Percentiles rank a stretch among this genome's conserved stretches.
These are phyloP conservation scores for Grosmannia serpens DNA, from an alignment of 2,329 filamentous ascomycete genomes.

Conservation along the genomic window DNA sequence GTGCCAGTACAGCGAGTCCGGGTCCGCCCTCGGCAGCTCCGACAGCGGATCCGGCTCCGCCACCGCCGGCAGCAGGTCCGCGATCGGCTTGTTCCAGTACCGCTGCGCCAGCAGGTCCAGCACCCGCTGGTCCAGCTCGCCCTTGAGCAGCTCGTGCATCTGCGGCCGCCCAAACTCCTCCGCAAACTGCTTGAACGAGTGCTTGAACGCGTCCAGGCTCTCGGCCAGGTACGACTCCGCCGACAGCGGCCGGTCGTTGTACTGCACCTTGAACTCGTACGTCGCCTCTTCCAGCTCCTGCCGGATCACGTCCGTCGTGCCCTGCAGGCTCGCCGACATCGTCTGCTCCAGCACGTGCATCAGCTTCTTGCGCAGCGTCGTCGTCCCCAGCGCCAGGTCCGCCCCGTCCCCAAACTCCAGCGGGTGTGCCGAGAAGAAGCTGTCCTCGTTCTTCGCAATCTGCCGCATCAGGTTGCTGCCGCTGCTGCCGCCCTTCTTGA, in stretches of 20 bases:
- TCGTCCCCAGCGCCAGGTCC: conserved; percentile 69
- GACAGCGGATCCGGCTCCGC: conserved; percentile 61
- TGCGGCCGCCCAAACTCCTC: conserved; percentile 82
- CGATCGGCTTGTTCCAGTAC: conserved; percentile 94
- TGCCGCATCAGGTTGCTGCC: conserved; percentile 48
- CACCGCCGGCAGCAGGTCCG: conserved; percentile 59
- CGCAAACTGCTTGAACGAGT: conserved; percentile 89
- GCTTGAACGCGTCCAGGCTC: conserved; percentile 91
- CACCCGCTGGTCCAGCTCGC: conserved; percentile 87
- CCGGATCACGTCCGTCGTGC: conserved; percentile 82
- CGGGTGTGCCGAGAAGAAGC: conserved; percentile 77
- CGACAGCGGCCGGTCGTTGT: conserved; percentile 89
- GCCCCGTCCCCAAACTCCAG: conserved; percentile 64
- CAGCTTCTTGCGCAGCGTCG: conserved; percentile 81
- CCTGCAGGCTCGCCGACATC: conserved; percentile 85
- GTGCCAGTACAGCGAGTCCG: conserved; percentile 82
- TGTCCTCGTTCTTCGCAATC: conserved; percentile 78
- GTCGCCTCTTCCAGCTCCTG: conserved; percentile 94
- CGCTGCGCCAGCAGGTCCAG: conserved; percentile 83
- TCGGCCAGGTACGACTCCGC: conserved; percentile 96
- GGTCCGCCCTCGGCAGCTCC: conserved; percentile 73
- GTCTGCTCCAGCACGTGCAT: conserved; percentile 96
- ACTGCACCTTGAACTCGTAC: conserved; percentile 99
- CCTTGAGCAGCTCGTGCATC: conserved; percentile 80
- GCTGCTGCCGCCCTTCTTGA: conserved; percentile 71